Evolutionary conservation across 2,329 filamentous ascomycete species (phyloP).

Genomic region (Phialocephala sp.): DNA sequence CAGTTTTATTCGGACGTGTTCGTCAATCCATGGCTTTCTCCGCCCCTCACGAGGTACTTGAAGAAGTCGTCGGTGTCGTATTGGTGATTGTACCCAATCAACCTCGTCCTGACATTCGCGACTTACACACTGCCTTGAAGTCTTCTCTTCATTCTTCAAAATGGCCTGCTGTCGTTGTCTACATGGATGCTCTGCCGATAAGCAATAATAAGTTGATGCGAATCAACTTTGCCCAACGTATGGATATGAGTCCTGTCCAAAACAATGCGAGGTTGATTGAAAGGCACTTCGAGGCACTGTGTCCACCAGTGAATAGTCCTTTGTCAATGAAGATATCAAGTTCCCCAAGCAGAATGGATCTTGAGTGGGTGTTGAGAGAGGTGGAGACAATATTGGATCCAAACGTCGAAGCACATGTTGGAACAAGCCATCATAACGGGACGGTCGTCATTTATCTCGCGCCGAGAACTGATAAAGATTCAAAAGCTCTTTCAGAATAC

Average conservation of each 20-base stretch:
- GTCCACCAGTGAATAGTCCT: constrained; percentile 54
- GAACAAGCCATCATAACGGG: constrained; percentile 17
- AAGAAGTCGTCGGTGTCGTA: constrained; percentile 60
- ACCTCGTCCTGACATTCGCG: constrained; percentile 54
- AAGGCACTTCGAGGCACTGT: constrained; percentile 56
- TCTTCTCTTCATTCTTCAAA: constrained; percentile 58
- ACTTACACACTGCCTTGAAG: constrained; percentile 53
- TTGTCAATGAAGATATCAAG: constrained; percentile 50
- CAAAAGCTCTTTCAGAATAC: background rate
- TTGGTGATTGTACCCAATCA: constrained; percentile 53
- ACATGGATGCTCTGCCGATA: constrained; percentile 61
- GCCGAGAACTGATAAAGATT: background rate
- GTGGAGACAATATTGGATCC: background rate
- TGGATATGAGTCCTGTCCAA: constrained; percentile 51
- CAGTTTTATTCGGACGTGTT: constrained; percentile 53
- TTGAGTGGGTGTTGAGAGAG: constrained; percentile 18
- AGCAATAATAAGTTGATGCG: constrained; percentile 64
- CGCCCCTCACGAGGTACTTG: constrained; percentile 56
- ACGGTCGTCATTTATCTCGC: constrained; percentile 20
- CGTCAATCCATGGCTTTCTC: constrained; percentile 59
- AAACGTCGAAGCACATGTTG: constrained; percentile 18
- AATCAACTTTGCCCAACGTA: constrained; percentile 56
- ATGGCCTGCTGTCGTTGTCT: constrained; percentile 56
- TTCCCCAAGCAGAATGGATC: constrained; percentile 44
- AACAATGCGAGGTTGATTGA: constrained; percentile 51